These are phyloP conservation scores for Talaromyces verruculosus DNA, from an alignment of 2,329 filamentous ascomycete genomes.

Conservation along the genomic window DNA sequence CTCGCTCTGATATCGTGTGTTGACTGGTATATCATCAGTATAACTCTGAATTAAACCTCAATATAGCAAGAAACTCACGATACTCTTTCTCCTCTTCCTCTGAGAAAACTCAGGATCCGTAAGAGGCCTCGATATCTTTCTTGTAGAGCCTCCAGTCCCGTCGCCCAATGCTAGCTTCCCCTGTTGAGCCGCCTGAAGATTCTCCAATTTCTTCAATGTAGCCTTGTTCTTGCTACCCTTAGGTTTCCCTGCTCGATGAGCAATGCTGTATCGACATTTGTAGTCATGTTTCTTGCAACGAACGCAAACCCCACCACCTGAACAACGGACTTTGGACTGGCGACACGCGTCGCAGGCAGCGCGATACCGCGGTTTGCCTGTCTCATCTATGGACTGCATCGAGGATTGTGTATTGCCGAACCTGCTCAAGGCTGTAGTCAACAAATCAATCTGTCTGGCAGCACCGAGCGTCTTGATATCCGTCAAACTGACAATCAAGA, in stretches of 20 bases:
- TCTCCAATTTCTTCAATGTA: constrained; percentile 38
- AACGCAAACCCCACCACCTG: constrained; percentile 38
- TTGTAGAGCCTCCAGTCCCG: constrained; percentile 16
- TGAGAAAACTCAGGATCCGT: neutral
- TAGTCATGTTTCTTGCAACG: constrained; percentile 41
- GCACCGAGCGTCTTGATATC: neutral
- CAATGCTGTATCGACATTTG: constrained; percentile 39
- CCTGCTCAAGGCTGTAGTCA: neutral
- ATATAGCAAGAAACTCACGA: constrained; percentile 1
- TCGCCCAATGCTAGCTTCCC: constrained; percentile 26
- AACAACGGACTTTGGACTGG: constrained; percentile 44
- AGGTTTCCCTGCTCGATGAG: constrained; percentile 42
- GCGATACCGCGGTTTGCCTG: constrained; percentile 35
- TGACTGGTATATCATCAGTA: constrained; percentile 23
- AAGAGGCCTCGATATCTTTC: neutral
- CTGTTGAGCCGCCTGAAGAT: constrained; percentile 34
- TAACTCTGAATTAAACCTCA: neutral
- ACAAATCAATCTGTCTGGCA: neutral
- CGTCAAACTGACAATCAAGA: neutral
- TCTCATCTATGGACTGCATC: constrained; percentile 12
- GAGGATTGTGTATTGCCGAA: constrained; percentile 17
- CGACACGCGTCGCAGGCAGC: constrained; percentile 42
- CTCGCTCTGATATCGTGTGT: constrained; percentile 2
- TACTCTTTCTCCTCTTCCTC: constrained; percentile 1
- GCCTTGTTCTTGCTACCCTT: constrained; percentile 43